Base-by-base conservation (phyloP, 305 asterid genomes). In the Solanum hybrid region DNA sequence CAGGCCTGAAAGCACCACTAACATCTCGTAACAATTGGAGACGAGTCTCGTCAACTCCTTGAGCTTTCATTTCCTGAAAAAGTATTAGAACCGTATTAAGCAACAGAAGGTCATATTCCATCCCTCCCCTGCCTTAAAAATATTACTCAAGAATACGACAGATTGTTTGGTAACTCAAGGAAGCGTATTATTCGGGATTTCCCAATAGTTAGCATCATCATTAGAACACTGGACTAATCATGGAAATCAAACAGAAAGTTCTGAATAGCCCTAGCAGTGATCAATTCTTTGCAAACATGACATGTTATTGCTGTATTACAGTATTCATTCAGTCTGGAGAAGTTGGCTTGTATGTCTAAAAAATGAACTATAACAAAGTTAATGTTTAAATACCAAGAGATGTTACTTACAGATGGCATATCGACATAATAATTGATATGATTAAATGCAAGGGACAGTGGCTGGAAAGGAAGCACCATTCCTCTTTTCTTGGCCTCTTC, bases 391-490 rank as follows among this genome's bases (percentile, higher is more conserved):
- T 40, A 28, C 71, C 87, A 82, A 13, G 46, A 89, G 46, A 87
- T 34, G 57, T 4, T 89, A 93, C 99, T 95, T 92, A 97, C 99
- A 90, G 95, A 92, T 18, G 99, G 99, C 99, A 97, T 97, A 91
- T 97, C 98, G 28, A 97, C 98, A 46, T 91, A 97, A 94, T 97
- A 97, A 93, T 96, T 95, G 91, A 97, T 95, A 87, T 94, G 97
- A 87, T 95, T 92, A 83, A 97, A 97, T 37, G 95, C 97, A 82
- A 97, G 95, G 9, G 99, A 96, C 90, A 96, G 79, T 4, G 99
- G 98, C 88, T 94, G 95, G 93, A 97, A 97, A 0, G 99, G 99
- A 79, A 97, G 98, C 92, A 96, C 97, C 99, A 97, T 97, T 89
- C 99, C 99, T 88, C 86, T 95, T 91, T 87, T 95, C 78, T 89